A percentile compares a stretch with the other conserved stretches of the same genome.
phyloP scores from a whole-genome alignment of 2,329 filamentous ascomycete genomes.

The Epichloe elymi region DNA sequence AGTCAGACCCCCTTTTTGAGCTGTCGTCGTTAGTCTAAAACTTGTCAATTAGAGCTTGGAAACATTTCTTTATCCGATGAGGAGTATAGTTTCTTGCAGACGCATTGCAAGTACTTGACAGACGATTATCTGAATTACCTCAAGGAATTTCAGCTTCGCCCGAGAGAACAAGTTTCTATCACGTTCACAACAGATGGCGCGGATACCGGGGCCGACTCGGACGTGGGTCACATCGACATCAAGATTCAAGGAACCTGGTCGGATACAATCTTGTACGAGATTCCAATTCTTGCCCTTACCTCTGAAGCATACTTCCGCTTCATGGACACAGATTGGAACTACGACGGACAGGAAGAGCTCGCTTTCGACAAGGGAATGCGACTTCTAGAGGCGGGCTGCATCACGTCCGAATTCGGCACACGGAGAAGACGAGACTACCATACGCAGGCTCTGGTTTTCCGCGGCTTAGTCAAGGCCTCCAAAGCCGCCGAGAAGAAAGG shows the following conservation, averaged over 20 bases:
- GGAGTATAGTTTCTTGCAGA: slow-evolving; percentile 66
- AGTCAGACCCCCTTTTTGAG: slow-evolving; percentile 13
- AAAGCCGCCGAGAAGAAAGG: slow-evolving; percentile 54
- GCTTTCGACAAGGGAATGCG: slow-evolving; percentile 69
- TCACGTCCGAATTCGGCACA: slow-evolving; percentile 89
- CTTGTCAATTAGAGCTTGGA: slow-evolving; percentile 51
- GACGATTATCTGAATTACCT: slow-evolving; percentile 70
- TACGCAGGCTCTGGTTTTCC: slow-evolving; percentile 84
- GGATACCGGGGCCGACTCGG: slow-evolving; percentile 49
- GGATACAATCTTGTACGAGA: slow-evolving; percentile 95
- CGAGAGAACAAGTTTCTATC: slow-evolving; percentile 64
- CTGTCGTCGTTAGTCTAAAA: neutral
- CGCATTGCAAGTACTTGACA: slow-evolving; percentile 69
- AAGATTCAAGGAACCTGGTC: slow-evolving; percentile 74
- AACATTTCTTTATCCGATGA: slow-evolving; percentile 68
- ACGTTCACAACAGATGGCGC: slow-evolving; percentile 45
- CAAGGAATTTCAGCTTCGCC: slow-evolving; percentile 66
- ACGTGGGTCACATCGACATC: slow-evolving; percentile 64
- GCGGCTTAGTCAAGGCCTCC: slow-evolving; percentile 68
- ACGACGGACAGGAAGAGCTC: slow-evolving; percentile 73
- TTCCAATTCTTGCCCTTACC: slow-evolving; percentile 79
- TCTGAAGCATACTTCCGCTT: slow-evolving; percentile 98
- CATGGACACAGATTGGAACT: slow-evolving; percentile 84
- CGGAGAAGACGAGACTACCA: slow-evolving; percentile 83
- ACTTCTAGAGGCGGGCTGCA: slow-evolving; percentile 70